Conservation (phyloP, 2,329 filamentous ascomycete species). For the Aspergillus aculeatinus region DNA sequence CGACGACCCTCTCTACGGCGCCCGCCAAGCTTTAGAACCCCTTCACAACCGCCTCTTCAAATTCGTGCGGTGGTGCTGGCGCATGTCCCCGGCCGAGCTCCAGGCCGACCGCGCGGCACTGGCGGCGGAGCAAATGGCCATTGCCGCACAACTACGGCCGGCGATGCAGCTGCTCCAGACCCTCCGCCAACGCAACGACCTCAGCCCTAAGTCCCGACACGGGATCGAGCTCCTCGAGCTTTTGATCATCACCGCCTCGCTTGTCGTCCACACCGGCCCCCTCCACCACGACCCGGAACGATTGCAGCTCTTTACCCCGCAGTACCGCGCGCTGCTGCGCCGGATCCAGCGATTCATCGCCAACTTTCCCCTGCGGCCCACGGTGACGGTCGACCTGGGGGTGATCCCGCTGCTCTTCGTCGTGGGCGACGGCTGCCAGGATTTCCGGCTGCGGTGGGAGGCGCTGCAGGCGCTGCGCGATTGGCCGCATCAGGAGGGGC, state of each 20-base stretch:
- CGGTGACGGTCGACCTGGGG: neutral
- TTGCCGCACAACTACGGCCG: neutral
- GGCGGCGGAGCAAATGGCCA: neutral
- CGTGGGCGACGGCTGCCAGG: neutral
- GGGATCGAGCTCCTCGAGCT: neutral
- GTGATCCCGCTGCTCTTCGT: neutral
- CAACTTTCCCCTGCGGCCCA: neutral
- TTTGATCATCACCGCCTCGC: neutral
- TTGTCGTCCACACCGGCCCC: neutral
- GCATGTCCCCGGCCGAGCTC: neutral
- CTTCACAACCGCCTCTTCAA: neutral
- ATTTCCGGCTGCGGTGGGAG: neutral
- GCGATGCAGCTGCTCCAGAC: neutral
- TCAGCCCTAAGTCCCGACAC: neutral
- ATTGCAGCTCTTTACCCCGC: neutral
- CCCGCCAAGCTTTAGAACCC: neutral
- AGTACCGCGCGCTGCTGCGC: neutral
- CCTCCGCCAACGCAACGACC: neutral
- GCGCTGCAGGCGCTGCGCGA: neutral
- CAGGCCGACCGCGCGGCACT: neutral
- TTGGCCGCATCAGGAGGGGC: conserved; percentile 6
- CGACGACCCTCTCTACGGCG: neutral
- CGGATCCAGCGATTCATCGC: neutral
- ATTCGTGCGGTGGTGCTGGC: neutral
- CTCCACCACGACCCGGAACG: neutral